These are phyloP conservation scores for Pisolithus thermaeus DNA, from an alignment of 1,284 basidiomycete species.

Conservation along the genomic window DNA sequence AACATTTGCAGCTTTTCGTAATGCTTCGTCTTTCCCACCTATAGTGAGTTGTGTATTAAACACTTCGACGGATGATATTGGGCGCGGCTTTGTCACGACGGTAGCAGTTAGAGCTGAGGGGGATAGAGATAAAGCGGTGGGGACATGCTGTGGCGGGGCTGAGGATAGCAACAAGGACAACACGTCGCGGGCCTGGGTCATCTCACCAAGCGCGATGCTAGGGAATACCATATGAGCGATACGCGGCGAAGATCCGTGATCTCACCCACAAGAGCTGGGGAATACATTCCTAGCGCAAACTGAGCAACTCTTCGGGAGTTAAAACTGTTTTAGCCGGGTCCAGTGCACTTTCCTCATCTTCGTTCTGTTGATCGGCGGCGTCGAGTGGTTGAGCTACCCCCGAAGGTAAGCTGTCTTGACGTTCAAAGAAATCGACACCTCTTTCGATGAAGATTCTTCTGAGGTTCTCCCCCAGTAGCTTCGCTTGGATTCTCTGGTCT, in stretches of 20 bases:
- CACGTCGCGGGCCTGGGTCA: constrained; percentile 68
- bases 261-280: constrained; percentile 61
- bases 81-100: constrained; percentile 54
- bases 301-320: constrained; percentile 67
- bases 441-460: constrained; percentile 65
- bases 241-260: not conserved
- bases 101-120: constrained; percentile 52
- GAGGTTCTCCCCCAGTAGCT: constrained; percentile 56
- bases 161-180: constrained; percentile 50
- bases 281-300: constrained; percentile 65
- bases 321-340: constrained; percentile 41
- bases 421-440: constrained; percentile 69
- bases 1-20: constrained; percentile 63
- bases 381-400: constrained; percentile 21
- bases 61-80: constrained; percentile 63
- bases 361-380: constrained; percentile 18
- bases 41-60: constrained; percentile 70
- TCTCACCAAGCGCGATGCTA: constrained; percentile 71
- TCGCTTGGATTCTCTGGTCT: constrained; percentile 49
- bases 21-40: constrained; percentile 71
- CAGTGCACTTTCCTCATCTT: constrained; percentile 26
- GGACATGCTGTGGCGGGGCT: constrained; percentile 24
- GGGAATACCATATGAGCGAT: constrained; percentile 13
- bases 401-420: constrained; percentile 32
- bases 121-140: constrained; percentile 17